Base-by-base conservation (phyloP, 306 rosid species). In the Cicer pinnatifidum region DNA sequence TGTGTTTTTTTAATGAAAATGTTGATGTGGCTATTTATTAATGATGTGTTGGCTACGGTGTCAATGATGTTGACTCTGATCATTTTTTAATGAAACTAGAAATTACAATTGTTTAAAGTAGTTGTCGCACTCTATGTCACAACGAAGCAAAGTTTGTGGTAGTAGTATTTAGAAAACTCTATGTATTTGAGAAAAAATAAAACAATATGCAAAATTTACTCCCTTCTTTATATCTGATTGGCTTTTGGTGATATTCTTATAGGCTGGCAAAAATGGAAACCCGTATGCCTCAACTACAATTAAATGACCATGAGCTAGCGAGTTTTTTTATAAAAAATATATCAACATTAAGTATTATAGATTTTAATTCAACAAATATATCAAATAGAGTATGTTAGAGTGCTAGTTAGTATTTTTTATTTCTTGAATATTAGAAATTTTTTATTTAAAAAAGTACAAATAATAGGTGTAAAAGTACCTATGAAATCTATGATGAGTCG, bases 191-290 rank as follows among this genome's bases (percentile, higher is more conserved):
- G n/a, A n/a, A n/a, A n/a, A n/a, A n/a, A n/a, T n/a, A n/a, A n/a
- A n/a, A n/a, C n/a, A n/a, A n/a, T 75, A 85, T 11, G 91, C 91
- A 59, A 87, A 87, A 54, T 87, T 87, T 3, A 81, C 82, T 67
- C 88, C 88, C 2, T 52, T 80, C 33, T 37, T 15, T 5, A 37
- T 12, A 28, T 67, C 28, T 8, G 1, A 11, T 38, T 69, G 52
- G 53, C 41, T 15, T 6, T n/a, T 11, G 6, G 60, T 54, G 46
- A 69, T 74, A 7, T 7, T 11, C 15, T 72, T 33, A 75, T 78
- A 81, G 1, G 91, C 86, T 5, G 69, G 83, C 62, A 87, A 51
- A 76, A 68, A 71, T 0, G 89, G 89, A 62, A 85, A 23, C 51
- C 81, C 76, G 33, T 47, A 81, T 72, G 84, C 84, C 84, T 76